Percentiles rank a stretch among this genome's conserved stretches.
Evolutionary conservation across 257 asterid species (phyloP).

Genomic region (Solanum lignicaule): DNA sequence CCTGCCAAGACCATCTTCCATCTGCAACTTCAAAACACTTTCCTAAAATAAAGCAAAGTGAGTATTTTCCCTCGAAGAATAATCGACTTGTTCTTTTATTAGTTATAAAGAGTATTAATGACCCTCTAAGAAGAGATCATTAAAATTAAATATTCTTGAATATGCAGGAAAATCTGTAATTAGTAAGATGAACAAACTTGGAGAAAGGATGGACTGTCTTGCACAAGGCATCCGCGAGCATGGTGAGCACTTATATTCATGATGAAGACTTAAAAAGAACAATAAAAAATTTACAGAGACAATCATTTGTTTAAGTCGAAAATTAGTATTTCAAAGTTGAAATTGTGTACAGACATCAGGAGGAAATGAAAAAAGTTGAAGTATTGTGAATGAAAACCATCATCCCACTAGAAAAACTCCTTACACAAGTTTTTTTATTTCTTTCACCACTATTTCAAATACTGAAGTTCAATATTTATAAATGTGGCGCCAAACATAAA

Average conservation of each 20-base stretch:
- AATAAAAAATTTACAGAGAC: too few relatives aligned
- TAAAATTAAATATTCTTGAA: too few relatives aligned
- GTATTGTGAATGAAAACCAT: too few relatives aligned
- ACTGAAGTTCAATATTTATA: too few relatives aligned
- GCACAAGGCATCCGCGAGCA: constrained; percentile 38
- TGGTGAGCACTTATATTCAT: background rate
- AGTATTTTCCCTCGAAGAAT: background rate
- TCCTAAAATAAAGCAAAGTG: background rate
- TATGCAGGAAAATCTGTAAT: background rate
- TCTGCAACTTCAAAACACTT: background rate
- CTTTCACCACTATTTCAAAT: too few relatives aligned
- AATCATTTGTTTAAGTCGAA: background rate
- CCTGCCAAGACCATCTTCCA: background rate
- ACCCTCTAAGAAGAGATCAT: background rate
- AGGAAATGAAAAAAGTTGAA: background rate
- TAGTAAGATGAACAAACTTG: background rate
- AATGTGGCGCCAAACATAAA: background rate
- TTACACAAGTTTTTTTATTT: too few relatives aligned
- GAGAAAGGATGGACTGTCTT: constrained; percentile 20
- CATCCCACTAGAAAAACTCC: too few relatives aligned
- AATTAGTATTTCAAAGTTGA: background rate
- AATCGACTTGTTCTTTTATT: too few relatives aligned
- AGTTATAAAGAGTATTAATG: background rate
- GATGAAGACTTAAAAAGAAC: too few relatives aligned
- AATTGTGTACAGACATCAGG: too few relatives aligned